A percentile compares a stretch with the other conserved stretches of the same genome.
Evolutionary conservation across 2,329 filamentous ascomycete species (phyloP).

Genomic region (Cadophora gregata): DNA sequence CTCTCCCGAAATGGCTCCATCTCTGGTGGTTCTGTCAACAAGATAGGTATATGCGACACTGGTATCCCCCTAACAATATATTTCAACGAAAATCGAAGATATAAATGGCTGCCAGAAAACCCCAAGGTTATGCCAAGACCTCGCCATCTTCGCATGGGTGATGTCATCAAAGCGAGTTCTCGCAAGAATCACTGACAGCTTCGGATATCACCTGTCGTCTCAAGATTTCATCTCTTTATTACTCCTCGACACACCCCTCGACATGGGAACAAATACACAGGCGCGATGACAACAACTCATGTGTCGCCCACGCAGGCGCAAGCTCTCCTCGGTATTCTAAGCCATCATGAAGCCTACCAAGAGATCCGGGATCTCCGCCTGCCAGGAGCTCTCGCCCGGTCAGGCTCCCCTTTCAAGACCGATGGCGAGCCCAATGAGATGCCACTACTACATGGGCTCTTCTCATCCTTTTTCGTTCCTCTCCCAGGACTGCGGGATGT

Average conservation of each 20-base stretch:
- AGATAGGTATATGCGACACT: neutral
- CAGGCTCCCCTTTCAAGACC: conserved; percentile 70
- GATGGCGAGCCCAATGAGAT: conserved; percentile 16
- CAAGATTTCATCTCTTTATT: neutral
- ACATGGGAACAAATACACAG: neutral
- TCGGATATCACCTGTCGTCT: neutral
- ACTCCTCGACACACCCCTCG: neutral
- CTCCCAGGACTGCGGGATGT: conserved; percentile 71
- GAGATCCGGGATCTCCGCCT: conserved; percentile 77
- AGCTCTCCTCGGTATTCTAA: conserved; percentile 41
- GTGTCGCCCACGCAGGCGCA: conserved; percentile 33
- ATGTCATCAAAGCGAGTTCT: conserved; percentile 8
- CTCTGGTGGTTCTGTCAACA: neutral
- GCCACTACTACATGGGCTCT: conserved; percentile 71
- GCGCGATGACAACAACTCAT: conserved; percentile 7
- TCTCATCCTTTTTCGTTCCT: conserved; percentile 67
- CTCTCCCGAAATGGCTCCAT: neutral
- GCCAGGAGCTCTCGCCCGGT: conserved; percentile 66
- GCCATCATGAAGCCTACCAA: conserved; percentile 54
- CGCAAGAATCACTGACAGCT: neutral
- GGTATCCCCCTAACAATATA: neutral
- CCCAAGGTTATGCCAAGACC: neutral
- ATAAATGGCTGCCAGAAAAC: neutral
- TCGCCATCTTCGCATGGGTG: conserved; percentile 9
- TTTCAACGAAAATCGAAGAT: neutral